Conservation (phyloP, 1,139 yeast species). For the Geotrichum restrictum region DNA sequence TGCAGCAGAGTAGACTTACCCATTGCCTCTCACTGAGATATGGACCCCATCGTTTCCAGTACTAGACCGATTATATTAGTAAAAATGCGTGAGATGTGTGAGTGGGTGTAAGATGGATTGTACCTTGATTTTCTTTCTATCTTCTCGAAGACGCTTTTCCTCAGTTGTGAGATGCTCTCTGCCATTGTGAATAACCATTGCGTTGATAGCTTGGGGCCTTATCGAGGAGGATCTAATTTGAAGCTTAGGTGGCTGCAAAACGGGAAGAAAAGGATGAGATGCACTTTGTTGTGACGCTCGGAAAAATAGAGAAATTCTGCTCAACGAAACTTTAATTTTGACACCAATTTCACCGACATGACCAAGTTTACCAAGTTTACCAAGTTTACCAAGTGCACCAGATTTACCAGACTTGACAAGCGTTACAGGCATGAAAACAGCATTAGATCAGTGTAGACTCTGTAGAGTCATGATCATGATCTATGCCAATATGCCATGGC, state of each 20-base stretch:
- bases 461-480: too few species aligned
- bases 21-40: constrained; percentile 88
- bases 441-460: too few species aligned
- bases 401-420: too few species aligned
- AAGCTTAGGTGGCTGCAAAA: neutral
- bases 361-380: too few species aligned
- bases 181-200: constrained; percentile 35
- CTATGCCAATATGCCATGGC: too few species aligned
- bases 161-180: constrained; percentile 48
- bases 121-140: constrained; percentile 47
- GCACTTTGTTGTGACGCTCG: neutral
- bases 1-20: constrained; percentile 40
- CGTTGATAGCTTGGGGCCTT: neutral
- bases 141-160: constrained; percentile 63
- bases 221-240: neutral
- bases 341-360: too few species aligned
- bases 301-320: neutral
- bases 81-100: neutral
- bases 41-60: constrained; percentile 92
- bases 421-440: too few species aligned
- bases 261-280: neutral
- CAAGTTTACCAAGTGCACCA: too few species aligned
- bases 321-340: too few species aligned
- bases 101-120: neutral
- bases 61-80: constrained; percentile 34